A percentile compares a stretch with the other conserved stretches of the same genome.
Evolutionary conservation across 768 basidiomycete genomes (phyloP).

Genomic region (Pleurotus citrinopileatus): DNA sequence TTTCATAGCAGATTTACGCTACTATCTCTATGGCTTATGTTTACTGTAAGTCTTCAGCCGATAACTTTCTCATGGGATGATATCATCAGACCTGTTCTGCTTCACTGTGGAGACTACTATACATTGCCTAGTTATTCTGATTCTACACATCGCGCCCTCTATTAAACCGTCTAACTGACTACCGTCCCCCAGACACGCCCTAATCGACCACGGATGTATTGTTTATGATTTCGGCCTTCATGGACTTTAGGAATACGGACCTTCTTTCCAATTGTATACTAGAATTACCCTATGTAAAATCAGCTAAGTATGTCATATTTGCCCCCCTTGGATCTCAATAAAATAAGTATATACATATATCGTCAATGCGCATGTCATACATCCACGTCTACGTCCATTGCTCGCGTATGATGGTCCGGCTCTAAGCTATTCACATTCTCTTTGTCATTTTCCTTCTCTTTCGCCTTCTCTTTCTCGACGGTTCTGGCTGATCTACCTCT

Average conservation of each 20-base stretch:
- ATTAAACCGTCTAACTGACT: not conserved
- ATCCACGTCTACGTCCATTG: conserved; percentile 21
- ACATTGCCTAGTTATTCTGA: conserved; percentile 55
- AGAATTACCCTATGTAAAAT: no score
- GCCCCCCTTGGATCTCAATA: not conserved
- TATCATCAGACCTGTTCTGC: conserved; percentile 70
- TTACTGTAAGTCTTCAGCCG: not conserved
- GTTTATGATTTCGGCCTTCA: no score
- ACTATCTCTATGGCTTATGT: conserved; percentile 6
- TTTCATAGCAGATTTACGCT: not conserved
- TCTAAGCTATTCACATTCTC: conserved; percentile 17
- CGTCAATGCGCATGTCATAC: not conserved
- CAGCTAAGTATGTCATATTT: no score
- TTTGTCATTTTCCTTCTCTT: conserved; percentile 22
- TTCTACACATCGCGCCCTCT: conserved; percentile 5
- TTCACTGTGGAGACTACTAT: conserved; percentile 48
- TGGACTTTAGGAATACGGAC: no score
- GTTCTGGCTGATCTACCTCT: conserved; percentile 25
- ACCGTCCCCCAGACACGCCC: not conserved
- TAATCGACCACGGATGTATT: no score
- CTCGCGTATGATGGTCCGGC: conserved; percentile 25
- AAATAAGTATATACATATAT: not conserved
- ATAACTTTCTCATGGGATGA: conserved; percentile 37
- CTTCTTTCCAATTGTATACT: no score
- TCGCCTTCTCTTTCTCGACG: conserved; percentile 29